Conservation (phyloP, 176 grass and related monocot species). For the Aechmea fasciata region DNA sequence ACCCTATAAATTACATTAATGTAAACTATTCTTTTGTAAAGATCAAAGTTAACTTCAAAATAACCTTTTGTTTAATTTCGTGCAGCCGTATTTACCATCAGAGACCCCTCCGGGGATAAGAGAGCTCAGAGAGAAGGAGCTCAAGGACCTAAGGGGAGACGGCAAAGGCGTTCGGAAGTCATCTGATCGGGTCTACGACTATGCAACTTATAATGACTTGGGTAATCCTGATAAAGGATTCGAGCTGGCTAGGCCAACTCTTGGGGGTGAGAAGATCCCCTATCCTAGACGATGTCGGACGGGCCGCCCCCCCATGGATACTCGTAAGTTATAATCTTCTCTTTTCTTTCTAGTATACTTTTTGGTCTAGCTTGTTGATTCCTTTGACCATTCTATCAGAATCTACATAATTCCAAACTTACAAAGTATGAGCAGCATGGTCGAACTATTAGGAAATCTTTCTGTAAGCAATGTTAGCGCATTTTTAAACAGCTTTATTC, state of each 20-base stretch:
- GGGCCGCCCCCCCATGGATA: conserved; percentile 70
- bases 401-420: too few relatives aligned
- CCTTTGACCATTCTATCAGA: too few relatives aligned
- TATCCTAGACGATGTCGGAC: conserved; percentile 86
- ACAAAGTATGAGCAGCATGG: too few relatives aligned
- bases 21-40: too few relatives aligned
- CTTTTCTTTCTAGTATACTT: too few relatives aligned
- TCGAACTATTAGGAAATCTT: too few relatives aligned
- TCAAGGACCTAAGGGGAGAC: conserved; percentile 67
- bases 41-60: too few relatives aligned
- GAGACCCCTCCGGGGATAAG: conserved; percentile 71
- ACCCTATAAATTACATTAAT: too few relatives aligned
- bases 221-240: conserved; percentile 71
- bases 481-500: too few relatives aligned
- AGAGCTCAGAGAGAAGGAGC: conserved; percentile 70
- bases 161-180: conserved; percentile 61
- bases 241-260: conserved; percentile 55
- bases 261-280: conserved; percentile 73
- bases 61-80: too few relatives aligned
- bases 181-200: conserved; percentile 85
- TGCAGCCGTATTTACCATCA: conserved; percentile 91
- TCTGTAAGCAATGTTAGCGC: too few relatives aligned
- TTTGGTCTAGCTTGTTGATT: too few relatives aligned
- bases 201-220: conserved; percentile 84
- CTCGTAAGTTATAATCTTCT: conserved; percentile 45